Conservation (phyloP, 495 filamentous ascomycete species). For the Copromyces sp. region DNA sequence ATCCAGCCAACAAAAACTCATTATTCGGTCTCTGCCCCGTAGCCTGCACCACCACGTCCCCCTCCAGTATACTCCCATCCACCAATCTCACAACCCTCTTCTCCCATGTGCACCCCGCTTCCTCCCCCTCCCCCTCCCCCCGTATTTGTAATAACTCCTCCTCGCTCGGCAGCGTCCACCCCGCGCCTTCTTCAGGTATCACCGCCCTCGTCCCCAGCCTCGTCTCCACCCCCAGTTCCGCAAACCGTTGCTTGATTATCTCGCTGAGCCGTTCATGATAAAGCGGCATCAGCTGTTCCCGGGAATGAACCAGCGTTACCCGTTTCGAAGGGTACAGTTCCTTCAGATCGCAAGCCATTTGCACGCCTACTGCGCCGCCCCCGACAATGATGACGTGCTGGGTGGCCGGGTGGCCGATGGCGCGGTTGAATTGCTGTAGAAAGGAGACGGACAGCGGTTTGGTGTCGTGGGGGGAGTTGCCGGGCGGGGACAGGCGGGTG, state of each 20-base stretch:
- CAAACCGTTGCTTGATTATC: conserved; percentile 28
- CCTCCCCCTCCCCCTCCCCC: conserved; percentile 4
- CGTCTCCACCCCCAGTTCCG: conserved; percentile 27
- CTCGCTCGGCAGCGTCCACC: conserved; percentile 17
- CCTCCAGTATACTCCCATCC: conserved; percentile 2
- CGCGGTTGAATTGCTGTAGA: conserved; percentile 24
- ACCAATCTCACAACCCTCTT: conserved; percentile 6
- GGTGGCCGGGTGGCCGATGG: conserved; percentile 22
- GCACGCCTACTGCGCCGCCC: conserved; percentile 51
- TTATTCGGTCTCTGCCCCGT: conserved; percentile 40
- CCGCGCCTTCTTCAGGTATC: conserved; percentile 3
- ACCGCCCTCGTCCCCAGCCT: conserved; percentile 10
- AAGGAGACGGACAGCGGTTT: conserved; percentile 30
- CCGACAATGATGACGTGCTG: conserved; percentile 40
- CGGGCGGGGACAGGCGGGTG: conserved; percentile 35
- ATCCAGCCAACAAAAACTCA: conserved; percentile 32
- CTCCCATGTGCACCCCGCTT: no score
- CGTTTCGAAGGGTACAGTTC: conserved; percentile 44
- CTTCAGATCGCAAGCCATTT: conserved; percentile 51
- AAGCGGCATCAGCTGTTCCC: conserved; percentile 38
- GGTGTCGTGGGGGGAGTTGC: conserved; percentile 36
- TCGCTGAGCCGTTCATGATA: conserved; percentile 42
- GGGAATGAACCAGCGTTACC: conserved; percentile 47
- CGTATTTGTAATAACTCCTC: no score
- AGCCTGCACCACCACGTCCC: conserved; percentile 20